phyloP scores from a whole-genome alignment of 1,284 basidiomycete genomes.

The Paramarasmius palmivorus region DNA sequence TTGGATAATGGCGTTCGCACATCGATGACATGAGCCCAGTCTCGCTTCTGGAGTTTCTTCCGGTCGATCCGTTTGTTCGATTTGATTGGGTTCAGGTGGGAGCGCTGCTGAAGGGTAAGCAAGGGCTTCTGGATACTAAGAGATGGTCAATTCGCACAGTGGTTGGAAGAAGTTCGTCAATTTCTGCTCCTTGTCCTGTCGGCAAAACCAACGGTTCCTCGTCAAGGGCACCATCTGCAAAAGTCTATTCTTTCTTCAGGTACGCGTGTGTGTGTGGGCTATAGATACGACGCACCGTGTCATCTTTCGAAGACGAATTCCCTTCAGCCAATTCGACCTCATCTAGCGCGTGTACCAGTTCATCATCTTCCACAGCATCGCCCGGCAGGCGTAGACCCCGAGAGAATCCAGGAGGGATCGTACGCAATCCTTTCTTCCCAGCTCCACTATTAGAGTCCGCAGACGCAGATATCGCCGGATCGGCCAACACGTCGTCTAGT shows the following conservation, averaged over 20 bases:
- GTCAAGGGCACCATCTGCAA: conserved; percentile 14
- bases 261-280: not conserved
- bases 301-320: conserved; percentile 14
- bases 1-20: conserved; percentile 89
- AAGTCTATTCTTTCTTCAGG: conserved; percentile 8
- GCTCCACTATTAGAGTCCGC: conserved; percentile 23
- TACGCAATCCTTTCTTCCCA: conserved; percentile 49
- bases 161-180: conserved; percentile 82
- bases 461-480: conserved; percentile 32
- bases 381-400: conserved; percentile 70
- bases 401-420: conserved; percentile 61
- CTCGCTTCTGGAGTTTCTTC: conserved; percentile 70
- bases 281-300: conserved; percentile 17
- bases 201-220: conserved; percentile 13
- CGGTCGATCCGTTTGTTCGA: conserved; percentile 36
- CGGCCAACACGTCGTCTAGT: conserved; percentile 59
- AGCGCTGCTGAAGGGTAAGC: conserved; percentile 36
- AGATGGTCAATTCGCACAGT: conserved; percentile 47
- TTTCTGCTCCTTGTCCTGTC: conserved; percentile 41
- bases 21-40: conserved; percentile 98
- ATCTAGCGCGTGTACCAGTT: conserved; percentile 41
- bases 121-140: conserved; percentile 15
- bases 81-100: conserved; percentile 56
- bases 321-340: conserved; percentile 15
- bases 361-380: conserved; percentile 51